Evolutionary conservation across 106 monocot species (phyloP).

Genomic region (Dioscorea zingiberensis): DNA sequence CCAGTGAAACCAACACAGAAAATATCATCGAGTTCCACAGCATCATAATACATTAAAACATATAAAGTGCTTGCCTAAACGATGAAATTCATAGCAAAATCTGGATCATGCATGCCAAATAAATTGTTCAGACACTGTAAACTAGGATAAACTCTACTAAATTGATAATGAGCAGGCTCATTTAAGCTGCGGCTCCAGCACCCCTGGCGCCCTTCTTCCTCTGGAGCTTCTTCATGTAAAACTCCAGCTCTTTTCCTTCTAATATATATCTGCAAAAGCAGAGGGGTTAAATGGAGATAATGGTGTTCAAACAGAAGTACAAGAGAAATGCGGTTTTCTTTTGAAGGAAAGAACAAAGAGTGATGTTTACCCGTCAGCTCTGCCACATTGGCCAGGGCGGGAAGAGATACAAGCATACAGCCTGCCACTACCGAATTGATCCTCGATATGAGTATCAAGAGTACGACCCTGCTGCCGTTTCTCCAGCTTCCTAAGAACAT

Average conservation of each 20-base stretch:
- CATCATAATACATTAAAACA: no score
- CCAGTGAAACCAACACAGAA: no score
- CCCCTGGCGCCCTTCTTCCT: constrained; percentile 7
- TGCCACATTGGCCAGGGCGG: constrained; percentile 45
- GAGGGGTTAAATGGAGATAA: no score
- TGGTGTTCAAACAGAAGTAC: no score
- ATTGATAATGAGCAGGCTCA: not conserved
- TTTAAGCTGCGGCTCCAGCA: constrained; percentile 1
- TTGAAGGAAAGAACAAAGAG: not conserved
- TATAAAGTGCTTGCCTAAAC: no score
- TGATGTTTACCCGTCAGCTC: constrained; percentile 34
- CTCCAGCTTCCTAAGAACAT: constrained; percentile 54
- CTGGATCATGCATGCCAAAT: no score
- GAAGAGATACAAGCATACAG: constrained; percentile 53
- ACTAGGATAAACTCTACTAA: no score
- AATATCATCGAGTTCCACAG: no score
- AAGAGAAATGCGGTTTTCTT: no score
- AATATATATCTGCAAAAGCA: not conserved
- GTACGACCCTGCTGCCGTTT: constrained; percentile 55
- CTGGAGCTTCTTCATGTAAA: constrained; percentile 12
- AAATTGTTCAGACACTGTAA: no score
- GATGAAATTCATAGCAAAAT: no score
- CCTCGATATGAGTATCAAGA: constrained; percentile 64
- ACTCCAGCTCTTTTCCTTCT: constrained; percentile 7
- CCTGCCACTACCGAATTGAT: constrained; percentile 57